Evolutionary conservation across 2,329 filamentous ascomycete genomes (phyloP).

Genomic region (Epichloe coenophiala): DNA sequence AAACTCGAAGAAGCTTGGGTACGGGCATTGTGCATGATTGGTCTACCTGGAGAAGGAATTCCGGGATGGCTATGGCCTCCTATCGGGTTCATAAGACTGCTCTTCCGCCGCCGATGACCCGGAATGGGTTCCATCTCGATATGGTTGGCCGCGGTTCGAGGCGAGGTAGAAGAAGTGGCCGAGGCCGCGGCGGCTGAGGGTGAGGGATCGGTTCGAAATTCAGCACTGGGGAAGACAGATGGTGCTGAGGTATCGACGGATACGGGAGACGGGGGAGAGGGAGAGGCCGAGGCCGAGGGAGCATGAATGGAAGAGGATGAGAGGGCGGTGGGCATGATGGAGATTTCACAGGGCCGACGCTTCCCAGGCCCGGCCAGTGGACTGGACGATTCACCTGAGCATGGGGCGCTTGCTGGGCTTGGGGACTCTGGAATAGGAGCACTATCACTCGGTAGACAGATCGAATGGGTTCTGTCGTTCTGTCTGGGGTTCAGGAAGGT

Average conservation of each 20-base stretch:
- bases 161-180: constrained; percentile 6
- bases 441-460: background rate
- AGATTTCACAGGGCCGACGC: constrained; percentile 2
- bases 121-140: constrained; percentile 44
- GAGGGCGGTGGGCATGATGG: constrained; percentile 7
- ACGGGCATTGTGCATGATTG: constrained; percentile 3
- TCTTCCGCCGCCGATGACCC: constrained; percentile 42
- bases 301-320: background rate
- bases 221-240: background rate
- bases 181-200: constrained; percentile 3
- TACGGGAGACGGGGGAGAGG: background rate
- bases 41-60: constrained; percentile 10
- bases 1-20: constrained; percentile 10
- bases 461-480: background rate
- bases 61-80: constrained; percentile 10
- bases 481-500: constrained; percentile 1
- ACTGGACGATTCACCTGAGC: constrained; percentile 1
- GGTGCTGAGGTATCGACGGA: background rate
- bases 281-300: background rate
- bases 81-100: constrained; percentile 35
- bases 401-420: background rate
- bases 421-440: background rate
- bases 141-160: constrained; percentile 19
- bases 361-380: constrained; percentile 1
- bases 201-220: background rate